phyloP scores from a whole-genome alignment of 2,329 filamentous ascomycete species.

The Triangularia verruculosa region DNA sequence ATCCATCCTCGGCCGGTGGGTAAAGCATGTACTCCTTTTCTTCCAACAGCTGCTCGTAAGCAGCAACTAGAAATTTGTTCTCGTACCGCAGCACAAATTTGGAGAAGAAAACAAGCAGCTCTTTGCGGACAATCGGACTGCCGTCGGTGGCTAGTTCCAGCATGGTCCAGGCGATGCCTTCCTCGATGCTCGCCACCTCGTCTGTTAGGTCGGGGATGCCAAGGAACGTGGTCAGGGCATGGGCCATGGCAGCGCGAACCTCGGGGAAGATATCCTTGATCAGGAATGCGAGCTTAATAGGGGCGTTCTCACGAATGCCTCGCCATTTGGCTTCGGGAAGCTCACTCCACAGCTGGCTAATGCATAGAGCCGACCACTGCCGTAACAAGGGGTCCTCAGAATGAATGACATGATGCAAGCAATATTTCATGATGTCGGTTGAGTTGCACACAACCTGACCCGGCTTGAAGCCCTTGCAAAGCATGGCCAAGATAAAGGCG shows the following conservation, averaged over 20 bases:
- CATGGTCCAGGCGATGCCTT: slow-evolving; percentile 83
- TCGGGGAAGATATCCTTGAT: slow-evolving; percentile 86
- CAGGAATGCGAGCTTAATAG: slow-evolving; percentile 74
- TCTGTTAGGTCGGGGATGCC: slow-evolving; percentile 91
- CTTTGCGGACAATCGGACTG: slow-evolving; percentile 89
- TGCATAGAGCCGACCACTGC: slow-evolving; percentile 93
- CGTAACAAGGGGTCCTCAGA: slow-evolving; percentile 82
- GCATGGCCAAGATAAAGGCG: slow-evolving; percentile 94
- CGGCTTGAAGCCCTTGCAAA: slow-evolving; percentile 91
- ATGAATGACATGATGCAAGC: slow-evolving; percentile 78
- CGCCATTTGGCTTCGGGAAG: slow-evolving; percentile 93
- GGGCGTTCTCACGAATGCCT: slow-evolving; percentile 85
- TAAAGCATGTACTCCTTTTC: slow-evolving; percentile 68
- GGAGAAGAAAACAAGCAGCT: slow-evolving; percentile 90
- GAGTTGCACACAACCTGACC: slow-evolving; percentile 90
- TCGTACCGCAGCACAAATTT: slow-evolving; percentile 87
- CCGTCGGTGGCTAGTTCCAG: slow-evolving; percentile 92
- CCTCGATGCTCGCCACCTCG: slow-evolving; percentile 86
- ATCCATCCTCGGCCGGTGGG: slow-evolving; percentile 53
- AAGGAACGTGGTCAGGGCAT: slow-evolving; percentile 90
- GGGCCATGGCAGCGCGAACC: slow-evolving; percentile 87
- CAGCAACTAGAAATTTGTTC: slow-evolving; percentile 85
- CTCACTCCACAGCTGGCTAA: slow-evolving; percentile 92
- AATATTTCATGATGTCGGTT: slow-evolving; percentile 85
- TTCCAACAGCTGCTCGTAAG: slow-evolving; percentile 85